These are phyloP conservation scores for Austroboletus olivaceoglutinosus DNA, from an alignment of 1,284 basidiomycete species.

Conservation along the genomic window DNA sequence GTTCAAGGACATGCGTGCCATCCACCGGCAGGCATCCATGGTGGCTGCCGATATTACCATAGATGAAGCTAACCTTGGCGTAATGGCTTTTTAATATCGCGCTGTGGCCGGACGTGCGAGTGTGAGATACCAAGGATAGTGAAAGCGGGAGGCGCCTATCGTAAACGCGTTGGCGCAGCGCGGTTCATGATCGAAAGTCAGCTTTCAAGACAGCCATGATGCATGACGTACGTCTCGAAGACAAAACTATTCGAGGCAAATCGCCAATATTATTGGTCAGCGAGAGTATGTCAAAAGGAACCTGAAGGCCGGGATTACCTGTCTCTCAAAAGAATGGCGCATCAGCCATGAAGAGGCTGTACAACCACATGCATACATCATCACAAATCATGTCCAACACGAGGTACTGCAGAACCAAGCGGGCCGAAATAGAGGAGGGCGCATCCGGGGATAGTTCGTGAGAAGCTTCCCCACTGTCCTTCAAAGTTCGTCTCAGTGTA, in stretches of 20 bases:
- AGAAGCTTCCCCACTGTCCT: constrained; percentile 9
- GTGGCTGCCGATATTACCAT: constrained; percentile 1
- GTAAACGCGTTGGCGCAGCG: neutral
- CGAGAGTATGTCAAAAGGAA: constrained; percentile 7
- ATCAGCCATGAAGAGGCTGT: constrained; percentile 10
- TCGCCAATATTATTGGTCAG: constrained; percentile 19
- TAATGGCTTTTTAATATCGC: constrained; percentile 9
- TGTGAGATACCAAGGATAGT: constrained; percentile 8
- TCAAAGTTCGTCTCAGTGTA: constrained; percentile 3
- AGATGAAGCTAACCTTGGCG: constrained; percentile 15
- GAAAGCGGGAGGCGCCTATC: constrained; percentile 21
- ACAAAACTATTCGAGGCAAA: constrained; percentile 22
- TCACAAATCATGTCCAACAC: constrained; percentile 23
- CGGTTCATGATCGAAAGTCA: neutral
- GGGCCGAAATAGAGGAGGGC: constrained; percentile 4
- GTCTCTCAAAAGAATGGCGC: constrained; percentile 4
- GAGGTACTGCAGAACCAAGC: constrained; percentile 22
- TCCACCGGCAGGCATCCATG: constrained; percentile 17
- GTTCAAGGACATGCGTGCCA: constrained; percentile 13
- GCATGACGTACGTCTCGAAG: constrained; percentile 30
- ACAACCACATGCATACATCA: constrained; percentile 13
- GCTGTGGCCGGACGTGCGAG: constrained; percentile 16
- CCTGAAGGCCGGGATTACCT: constrained; percentile 12
- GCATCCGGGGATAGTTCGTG: constrained; percentile 5
- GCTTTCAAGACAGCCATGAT: constrained; percentile 24